A percentile compares a stretch with the other conserved stretches of the same genome.
phyloP scores from a whole-genome alignment of 495 filamentous ascomycete species.

The Trichocladium antarcticum region DNA sequence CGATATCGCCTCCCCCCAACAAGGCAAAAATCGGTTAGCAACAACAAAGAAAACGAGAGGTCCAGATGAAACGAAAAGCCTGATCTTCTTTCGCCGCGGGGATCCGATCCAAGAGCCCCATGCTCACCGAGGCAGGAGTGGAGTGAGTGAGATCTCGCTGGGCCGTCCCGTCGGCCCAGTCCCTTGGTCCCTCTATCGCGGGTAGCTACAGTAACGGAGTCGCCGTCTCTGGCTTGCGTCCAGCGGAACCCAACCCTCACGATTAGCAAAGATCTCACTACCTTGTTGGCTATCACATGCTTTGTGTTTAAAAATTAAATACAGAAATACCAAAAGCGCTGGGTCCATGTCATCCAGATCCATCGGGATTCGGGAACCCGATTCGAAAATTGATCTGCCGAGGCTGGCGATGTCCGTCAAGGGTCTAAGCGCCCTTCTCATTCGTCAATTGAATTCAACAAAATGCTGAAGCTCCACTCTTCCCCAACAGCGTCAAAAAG shows the following conservation, averaged over 20 bases:
- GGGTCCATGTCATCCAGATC: neutral
- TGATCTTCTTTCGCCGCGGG: neutral
- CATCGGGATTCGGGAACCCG: neutral
- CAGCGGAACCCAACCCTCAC: neutral
- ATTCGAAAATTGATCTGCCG: constrained; percentile 3
- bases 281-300: constrained; percentile 6
- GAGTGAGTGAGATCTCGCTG: neutral
- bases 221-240: neutral
- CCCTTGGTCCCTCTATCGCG: neutral
- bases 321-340: neutral
- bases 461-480: constrained; percentile 11
- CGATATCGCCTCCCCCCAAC: constrained; percentile 1
- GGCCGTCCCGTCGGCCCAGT: neutral
- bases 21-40: neutral
- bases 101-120: neutral
- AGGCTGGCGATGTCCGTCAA: constrained; percentile 2
- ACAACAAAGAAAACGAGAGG: neutral
- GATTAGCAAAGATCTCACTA: neutral
- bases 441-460: constrained; percentile 15
- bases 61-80: neutral
- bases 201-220: neutral
- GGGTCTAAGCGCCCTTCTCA: neutral
- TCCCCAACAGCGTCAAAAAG: constrained; percentile 16
- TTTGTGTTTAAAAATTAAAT: neutral
- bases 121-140: constrained; percentile 1